Conservation (phyloP, 2,329 filamentous ascomycete genomes). For the Dichotomopilus funicola region DNA sequence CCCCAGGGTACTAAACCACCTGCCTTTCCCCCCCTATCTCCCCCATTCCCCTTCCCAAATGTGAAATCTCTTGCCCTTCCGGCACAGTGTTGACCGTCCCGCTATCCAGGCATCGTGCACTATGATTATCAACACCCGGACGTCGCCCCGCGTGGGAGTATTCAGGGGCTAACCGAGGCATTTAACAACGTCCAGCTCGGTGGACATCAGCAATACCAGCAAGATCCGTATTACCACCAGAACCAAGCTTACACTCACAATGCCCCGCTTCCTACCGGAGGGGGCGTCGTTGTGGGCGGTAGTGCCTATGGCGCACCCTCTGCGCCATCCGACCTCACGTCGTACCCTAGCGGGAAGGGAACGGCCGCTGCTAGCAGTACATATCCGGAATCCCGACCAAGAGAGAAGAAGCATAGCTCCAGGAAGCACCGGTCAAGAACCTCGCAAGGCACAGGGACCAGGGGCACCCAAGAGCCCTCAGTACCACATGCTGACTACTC, state of each 20-base stretch:
- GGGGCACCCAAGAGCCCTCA: not conserved
- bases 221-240: slow-evolving; percentile 7
- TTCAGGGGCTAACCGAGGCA: slow-evolving; percentile 4
- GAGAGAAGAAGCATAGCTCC: slow-evolving; percentile 1
- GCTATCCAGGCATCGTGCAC: slow-evolving; percentile 6
- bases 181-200: slow-evolving; percentile 5
- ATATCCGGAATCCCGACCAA: not conserved
- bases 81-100: slow-evolving; percentile 1
- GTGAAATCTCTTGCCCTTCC: not conserved
- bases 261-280: not conserved
- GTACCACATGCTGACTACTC: not conserved
- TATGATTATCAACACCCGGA: slow-evolving; percentile 6
- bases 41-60: too few species aligned
- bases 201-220: not conserved
- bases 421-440: slow-evolving; percentile 1
- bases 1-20: slow-evolving; percentile 23
- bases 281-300: not conserved
- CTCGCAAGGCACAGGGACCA: not conserved
- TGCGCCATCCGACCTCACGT: not conserved
- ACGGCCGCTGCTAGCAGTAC: not conserved
- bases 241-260: slow-evolving; percentile 4
- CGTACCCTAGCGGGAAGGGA: not conserved
- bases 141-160: slow-evolving; percentile 7
- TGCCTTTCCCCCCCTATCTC: too few species aligned
- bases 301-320: not conserved